Base-by-base conservation (phyloP, 306 rosid genomes). In the Vachellia collinsii region DNA sequence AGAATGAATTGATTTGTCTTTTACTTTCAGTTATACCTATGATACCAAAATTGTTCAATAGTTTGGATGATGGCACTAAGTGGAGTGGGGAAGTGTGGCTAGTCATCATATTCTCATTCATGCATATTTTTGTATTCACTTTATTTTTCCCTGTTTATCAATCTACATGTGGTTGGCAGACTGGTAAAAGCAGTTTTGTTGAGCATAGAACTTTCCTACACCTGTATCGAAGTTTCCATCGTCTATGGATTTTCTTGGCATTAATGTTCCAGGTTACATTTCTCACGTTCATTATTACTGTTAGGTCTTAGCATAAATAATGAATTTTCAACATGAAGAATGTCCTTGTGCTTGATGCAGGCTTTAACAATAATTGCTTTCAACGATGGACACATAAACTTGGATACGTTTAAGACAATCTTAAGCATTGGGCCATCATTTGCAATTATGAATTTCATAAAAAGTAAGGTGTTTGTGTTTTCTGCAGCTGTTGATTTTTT, bases 181-280 rank as follows among this genome's bases (percentile, higher is more conserved):
- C 98, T 77, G 99, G 97, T 59, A 95, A 95, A 91, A 95, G 93
- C 85, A 89, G 92, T 80, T 95, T 95, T 77, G 99, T 95, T 67
- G 99, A 95, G 88, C 99, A 93, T 84, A 91, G 99, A 76, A 91
- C 99, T 0, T 93, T 87, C 86, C 85, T 95, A 53, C 98, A 95
- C 88, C 77, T 95, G 81, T 95, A 93, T 79, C 91, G 97, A 81
- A 95, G 99, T 84, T 95, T 95, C 80, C 99, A 95, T 85, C 99
- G 99, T 46, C 93, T 95, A 63, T 95, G 99, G 99, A 91, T 95
- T 78, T 95, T 95, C 87, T 82, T 95, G 90, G 98, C 87, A 65
- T 79, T 95, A 78, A 87, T 95, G 97, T 95, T 95, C 82, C 99
- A 95, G 99, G 99, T 95, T 82, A 61, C 39, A 25, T 46, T 76